phyloP scores from a whole-genome alignment of 768 basidiomycete species.

The Suillus discolor region DNA sequence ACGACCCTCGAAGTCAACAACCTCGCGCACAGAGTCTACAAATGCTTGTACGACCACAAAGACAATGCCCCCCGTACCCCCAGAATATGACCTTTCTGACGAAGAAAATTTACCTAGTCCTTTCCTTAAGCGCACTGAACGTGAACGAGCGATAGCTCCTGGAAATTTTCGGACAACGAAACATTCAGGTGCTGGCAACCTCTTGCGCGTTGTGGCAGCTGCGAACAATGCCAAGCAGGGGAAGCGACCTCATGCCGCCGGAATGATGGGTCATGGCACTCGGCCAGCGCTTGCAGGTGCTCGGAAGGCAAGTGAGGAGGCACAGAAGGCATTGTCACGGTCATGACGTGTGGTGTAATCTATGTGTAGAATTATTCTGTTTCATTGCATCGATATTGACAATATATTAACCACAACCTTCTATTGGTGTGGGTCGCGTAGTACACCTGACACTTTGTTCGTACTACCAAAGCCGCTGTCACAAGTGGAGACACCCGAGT shows the following conservation, averaged over 20 bases:
- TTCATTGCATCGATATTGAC: conserved; percentile 1
- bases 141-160: conserved; percentile 28
- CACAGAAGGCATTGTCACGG: conserved; percentile 46
- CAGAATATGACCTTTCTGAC: conserved; percentile 70
- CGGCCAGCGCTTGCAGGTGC: conserved; percentile 49
- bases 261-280: conserved; percentile 9
- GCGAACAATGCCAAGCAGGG: conserved; percentile 46
- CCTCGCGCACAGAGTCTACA: conserved; percentile 13
- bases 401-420: not conserved
- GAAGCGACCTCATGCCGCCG: conserved; percentile 15
- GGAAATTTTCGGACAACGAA: conserved; percentile 31
- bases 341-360: conserved; percentile 15
- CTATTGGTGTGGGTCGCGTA: not conserved
- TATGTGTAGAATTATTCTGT: not conserved
- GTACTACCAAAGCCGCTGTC: no score
- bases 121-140: conserved; percentile 65
- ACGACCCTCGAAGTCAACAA: conserved; percentile 21
- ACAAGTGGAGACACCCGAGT: no score
- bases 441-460: no score
- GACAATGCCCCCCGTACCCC: conserved; percentile 26
- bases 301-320: conserved; percentile 54
- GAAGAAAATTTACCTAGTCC: conserved; percentile 88
- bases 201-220: conserved; percentile 61
- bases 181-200: conserved; percentile 52
- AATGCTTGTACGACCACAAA: conserved; percentile 15